These are phyloP conservation scores for Candida vartiovaarae DNA, from an alignment of 805 yeast species.

Conservation along the genomic window DNA sequence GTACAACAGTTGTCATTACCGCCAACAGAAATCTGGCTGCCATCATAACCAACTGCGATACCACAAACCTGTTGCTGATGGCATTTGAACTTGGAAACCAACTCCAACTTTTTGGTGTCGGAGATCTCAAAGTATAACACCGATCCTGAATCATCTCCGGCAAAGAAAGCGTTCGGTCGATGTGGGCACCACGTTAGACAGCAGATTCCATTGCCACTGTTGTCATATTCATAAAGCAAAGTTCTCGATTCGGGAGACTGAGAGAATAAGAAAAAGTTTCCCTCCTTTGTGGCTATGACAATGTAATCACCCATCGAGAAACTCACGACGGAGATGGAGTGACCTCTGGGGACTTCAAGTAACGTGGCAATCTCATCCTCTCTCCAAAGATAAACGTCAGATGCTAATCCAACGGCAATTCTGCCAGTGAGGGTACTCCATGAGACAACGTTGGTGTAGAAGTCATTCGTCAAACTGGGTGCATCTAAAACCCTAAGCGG, in stretches of 20 bases:
- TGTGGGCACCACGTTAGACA: slow-evolving; percentile 55
- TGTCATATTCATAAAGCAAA: slow-evolving; percentile 16
- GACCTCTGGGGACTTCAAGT: slow-evolving; percentile 32
- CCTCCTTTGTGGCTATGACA: slow-evolving; percentile 52
- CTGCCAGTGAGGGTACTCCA: slow-evolving; percentile 52
- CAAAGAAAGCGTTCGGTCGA: slow-evolving; percentile 33
- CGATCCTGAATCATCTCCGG: slow-evolving; percentile 63
- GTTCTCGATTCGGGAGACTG: slow-evolving; percentile 19
- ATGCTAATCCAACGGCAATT: slow-evolving; percentile 62
- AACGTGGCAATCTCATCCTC: slow-evolving; percentile 40
- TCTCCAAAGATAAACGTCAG: slow-evolving; percentile 57
- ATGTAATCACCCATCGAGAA: slow-evolving; percentile 43
- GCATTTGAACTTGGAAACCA: slow-evolving; percentile 31
- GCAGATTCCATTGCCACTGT: slow-evolving; percentile 38
- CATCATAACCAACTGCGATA: slow-evolving; percentile 49
- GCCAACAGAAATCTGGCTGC: slow-evolving; percentile 64
- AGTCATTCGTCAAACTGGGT: slow-evolving; percentile 68
- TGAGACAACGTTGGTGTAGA: slow-evolving; percentile 65
- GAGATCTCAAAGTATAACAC: slow-evolving; percentile 34
- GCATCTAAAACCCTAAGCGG: slow-evolving; percentile 57
- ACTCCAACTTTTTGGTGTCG: slow-evolving; percentile 11
- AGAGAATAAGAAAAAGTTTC: slow-evolving; percentile 41
- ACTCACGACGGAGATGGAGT: slow-evolving; percentile 48
- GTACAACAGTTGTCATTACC: slow-evolving; percentile 79
- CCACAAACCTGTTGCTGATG: slow-evolving; percentile 61